Percentiles rank a stretch among this genome's conserved stretches.
These are phyloP conservation scores for Danielozyma ontarioensis DNA, from an alignment of 805 yeast species.

Conservation along the genomic window DNA sequence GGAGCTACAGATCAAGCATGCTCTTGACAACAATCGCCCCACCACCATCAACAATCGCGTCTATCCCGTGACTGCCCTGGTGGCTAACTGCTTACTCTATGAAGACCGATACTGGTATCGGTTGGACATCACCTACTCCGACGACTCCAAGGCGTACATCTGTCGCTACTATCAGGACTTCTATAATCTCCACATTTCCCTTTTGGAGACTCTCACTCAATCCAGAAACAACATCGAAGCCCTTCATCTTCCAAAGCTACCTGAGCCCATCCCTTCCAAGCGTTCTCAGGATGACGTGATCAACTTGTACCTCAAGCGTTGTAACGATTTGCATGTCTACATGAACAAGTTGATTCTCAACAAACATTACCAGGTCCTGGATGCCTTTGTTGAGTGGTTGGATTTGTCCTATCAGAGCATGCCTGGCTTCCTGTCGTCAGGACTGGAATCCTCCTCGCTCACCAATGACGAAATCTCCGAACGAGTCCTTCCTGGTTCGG, in stretches of 20 bases:
- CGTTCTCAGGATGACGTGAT: slow-evolving; percentile 10
- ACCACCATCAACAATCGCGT: slow-evolving; percentile 25
- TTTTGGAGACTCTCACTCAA: slow-evolving; percentile 16
- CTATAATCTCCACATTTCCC: slow-evolving; percentile 37
- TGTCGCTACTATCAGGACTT: slow-evolving; percentile 51
- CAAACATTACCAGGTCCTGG: slow-evolving; percentile 21
- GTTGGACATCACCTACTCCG: slow-evolving; percentile 34
- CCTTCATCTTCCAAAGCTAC: slow-evolving; percentile 34
- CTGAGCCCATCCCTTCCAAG: slow-evolving; percentile 42
- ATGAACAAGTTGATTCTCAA: slow-evolving; percentile 28
- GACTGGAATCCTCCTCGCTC: slow-evolving; percentile 6
- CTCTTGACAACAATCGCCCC: slow-evolving; percentile 13
- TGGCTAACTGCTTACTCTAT: slow-evolving; percentile 34
- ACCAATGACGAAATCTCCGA: slow-evolving; percentile 18
- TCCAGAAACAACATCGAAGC: slow-evolving; percentile 5
- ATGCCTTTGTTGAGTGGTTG: slow-evolving; percentile 25
- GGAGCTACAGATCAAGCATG: slow-evolving; percentile 22
- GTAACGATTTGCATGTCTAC: slow-evolving; percentile 37
- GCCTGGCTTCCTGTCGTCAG: slow-evolving; percentile 26
- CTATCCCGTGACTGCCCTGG: slow-evolving; percentile 30
- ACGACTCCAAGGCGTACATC: slow-evolving; percentile 32
- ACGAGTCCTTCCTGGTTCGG: slow-evolving; percentile 12
- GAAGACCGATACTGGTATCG: slow-evolving; percentile 50
- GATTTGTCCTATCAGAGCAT: slow-evolving; percentile 17
- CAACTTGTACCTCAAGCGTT: slow-evolving; percentile 27